phyloP scores from a whole-genome alignment of 768 basidiomycete genomes.

The Rhodotorula taiwanensis region DNA sequence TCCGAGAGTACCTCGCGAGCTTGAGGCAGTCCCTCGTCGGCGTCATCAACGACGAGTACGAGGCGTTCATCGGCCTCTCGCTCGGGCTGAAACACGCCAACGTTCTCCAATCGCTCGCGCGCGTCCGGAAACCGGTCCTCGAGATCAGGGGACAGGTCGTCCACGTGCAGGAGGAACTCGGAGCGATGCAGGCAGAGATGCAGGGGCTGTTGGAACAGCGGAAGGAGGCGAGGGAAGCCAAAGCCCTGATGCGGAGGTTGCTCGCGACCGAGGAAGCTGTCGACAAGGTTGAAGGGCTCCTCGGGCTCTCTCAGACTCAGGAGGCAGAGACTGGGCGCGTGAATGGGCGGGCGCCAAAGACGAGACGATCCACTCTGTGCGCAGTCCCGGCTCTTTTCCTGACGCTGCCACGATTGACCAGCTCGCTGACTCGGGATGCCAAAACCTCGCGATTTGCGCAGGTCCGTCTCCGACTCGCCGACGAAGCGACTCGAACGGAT shows the following conservation, averaged over 20 bases:
- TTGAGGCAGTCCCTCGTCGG: slow-evolving; percentile 90
- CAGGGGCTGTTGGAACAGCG: slow-evolving; percentile 70
- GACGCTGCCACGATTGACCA: too few relatives aligned
- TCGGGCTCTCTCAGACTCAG: slow-evolving; percentile 47
- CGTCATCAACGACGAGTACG: slow-evolving; percentile 96
- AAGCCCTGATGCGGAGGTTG: slow-evolving; percentile 75
- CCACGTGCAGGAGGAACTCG: slow-evolving; percentile 53
- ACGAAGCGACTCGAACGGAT: slow-evolving; percentile 65
- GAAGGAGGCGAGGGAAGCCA: slow-evolving; percentile 72
- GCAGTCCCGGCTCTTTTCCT: too few relatives aligned
- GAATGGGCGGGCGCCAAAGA: too few relatives aligned
- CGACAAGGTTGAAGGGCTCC: slow-evolving; percentile 74
- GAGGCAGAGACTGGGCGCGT: too few relatives aligned
- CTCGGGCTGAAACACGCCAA: slow-evolving; percentile 86
- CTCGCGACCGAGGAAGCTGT: slow-evolving; percentile 90
- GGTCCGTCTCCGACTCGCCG: slow-evolving; percentile 47
- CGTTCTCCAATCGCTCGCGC: slow-evolving; percentile 39
- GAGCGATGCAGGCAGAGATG: slow-evolving; percentile 63
- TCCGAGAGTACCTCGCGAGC: slow-evolving; percentile 72
- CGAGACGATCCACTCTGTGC: too few relatives aligned
- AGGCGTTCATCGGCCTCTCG: slow-evolving; percentile 92
- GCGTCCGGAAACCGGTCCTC: slow-evolving; percentile 60
- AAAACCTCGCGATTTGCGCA: too few relatives aligned
- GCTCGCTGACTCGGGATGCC: too few relatives aligned
- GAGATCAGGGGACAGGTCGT: slow-evolving; percentile 61